Evolutionary conservation across 441 rosid genomes (phyloP).

Genomic region (Pelargonium cotyledonis): DNA sequence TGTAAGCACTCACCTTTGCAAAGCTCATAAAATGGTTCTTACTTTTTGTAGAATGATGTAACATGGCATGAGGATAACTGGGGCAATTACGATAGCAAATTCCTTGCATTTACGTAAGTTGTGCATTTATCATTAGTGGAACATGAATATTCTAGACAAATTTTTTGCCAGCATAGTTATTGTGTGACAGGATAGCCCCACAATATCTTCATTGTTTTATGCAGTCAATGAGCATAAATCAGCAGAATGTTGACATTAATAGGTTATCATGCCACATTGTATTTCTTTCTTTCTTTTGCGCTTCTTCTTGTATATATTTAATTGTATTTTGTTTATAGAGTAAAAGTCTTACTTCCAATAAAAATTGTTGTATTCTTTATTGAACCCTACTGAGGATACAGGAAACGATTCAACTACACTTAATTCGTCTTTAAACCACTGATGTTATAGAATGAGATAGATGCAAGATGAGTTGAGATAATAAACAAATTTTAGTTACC

Average conservation of each 20-base stretch:
- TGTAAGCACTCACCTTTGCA: not conserved
- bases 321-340: too few relatives aligned
- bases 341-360: too few relatives aligned
- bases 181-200: not conserved
- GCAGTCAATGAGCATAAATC: not conserved
- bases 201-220: not conserved
- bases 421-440: not conserved
- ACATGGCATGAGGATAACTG: constrained; percentile 95
- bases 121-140: constrained; percentile 7
- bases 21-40: constrained; percentile 15
- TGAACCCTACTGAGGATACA: not conserved
- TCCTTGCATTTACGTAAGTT: constrained; percentile 82
- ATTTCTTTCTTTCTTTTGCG: not conserved
- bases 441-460: not conserved
- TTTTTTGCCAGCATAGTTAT: not conserved
- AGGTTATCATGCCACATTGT: constrained; percentile 1
- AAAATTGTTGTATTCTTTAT: not conserved
- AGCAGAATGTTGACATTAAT: not conserved
- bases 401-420: not conserved
- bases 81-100: constrained; percentile 81
- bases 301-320: too few relatives aligned
- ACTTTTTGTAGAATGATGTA: constrained; percentile 49
- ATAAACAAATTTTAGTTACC: not conserved
- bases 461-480: not conserved
- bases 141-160: not conserved